Evolutionary conservation across 1,284 basidiomycete genomes (phyloP), one percentile per base, ranked within the genome.

Genomic region (Heliocybe sulcata): DNA sequence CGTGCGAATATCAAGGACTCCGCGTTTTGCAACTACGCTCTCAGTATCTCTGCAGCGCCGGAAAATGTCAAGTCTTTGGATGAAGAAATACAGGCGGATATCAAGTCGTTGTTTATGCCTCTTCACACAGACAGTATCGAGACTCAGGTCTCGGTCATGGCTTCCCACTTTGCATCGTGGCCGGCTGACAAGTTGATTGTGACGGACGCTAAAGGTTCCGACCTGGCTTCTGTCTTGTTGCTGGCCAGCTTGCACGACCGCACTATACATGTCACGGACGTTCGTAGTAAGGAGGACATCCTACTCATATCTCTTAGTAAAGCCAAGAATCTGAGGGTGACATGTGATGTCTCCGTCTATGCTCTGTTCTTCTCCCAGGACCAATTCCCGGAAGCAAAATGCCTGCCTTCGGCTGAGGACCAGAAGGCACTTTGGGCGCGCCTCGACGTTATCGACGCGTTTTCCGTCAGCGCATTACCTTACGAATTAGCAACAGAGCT

Each of bases 311-410:
- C 90, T 4, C 79, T 99, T 52, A 94, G 92, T 79, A 99, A 99
- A 75, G 87, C 89, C 54, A 97, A 96, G 76, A 80, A 90, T 26
- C 81, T 99, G 62, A 89, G 92, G 65, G 96, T 98, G 56, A 98
- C 95, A 1, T 98, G 96, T 69, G 97, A 99, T 64, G 93, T 98
- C 33, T 86, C 94, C 9, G 81, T 98, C 52, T 98, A 94, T 71
- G 83, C 92, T 10, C 77, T 99, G 57, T 98, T 98, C 83, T 95
- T 94, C 74, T 84, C 82, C 23, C 79, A 77, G 55, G 87, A 90
- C 59, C 81, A 90, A 61, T 94, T 82, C 74, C 85, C 85, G 3
- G 72, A 73, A 1, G 78, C 85, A 4, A 73, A 71, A 9, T 81
- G 82, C 63, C 77, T 99, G 42, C 95, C 96, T 1, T 78, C 89